These are phyloP conservation scores for Colletotrichum kahawae DNA, from an alignment of 2,329 filamentous ascomycete species.

Conservation along the genomic window DNA sequence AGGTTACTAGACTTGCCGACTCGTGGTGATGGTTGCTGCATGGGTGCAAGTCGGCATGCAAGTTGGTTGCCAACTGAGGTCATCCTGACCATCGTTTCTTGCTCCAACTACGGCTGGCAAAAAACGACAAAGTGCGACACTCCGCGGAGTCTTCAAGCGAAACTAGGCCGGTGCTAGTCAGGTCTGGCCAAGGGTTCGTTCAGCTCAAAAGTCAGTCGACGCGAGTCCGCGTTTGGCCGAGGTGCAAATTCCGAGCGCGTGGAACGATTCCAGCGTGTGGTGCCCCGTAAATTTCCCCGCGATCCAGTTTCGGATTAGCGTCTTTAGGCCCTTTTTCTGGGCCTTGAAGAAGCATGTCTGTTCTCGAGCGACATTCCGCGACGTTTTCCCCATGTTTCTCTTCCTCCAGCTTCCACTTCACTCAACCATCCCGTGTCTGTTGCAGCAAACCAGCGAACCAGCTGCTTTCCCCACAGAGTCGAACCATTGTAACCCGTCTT, in stretches of 20 bases:
- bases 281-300: neutral
- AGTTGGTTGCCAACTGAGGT: neutral
- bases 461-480: neutral
- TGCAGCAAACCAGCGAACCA: neutral
- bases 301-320: neutral
- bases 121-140: neutral
- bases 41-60: neutral
- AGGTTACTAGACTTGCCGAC: neutral
- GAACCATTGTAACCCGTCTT: neutral
- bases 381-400: neutral
- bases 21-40: neutral
- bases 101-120: neutral
- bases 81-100: neutral
- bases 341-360: neutral
- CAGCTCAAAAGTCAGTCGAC: neutral
- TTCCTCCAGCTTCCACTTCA: constrained; percentile 1
- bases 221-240: neutral
- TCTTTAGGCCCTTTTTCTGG: neutral
- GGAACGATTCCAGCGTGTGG: neutral
- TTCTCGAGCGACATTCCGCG: constrained; percentile 28
- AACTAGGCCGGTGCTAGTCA: neutral
- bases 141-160: neutral
- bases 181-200: neutral
- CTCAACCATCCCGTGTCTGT: neutral
- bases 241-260: neutral